Evolutionary conservation across 2,329 filamentous ascomycete species (phyloP), one percentile per base, ranked within the genome.

Genomic region (Elsinoe arachidis): DNA sequence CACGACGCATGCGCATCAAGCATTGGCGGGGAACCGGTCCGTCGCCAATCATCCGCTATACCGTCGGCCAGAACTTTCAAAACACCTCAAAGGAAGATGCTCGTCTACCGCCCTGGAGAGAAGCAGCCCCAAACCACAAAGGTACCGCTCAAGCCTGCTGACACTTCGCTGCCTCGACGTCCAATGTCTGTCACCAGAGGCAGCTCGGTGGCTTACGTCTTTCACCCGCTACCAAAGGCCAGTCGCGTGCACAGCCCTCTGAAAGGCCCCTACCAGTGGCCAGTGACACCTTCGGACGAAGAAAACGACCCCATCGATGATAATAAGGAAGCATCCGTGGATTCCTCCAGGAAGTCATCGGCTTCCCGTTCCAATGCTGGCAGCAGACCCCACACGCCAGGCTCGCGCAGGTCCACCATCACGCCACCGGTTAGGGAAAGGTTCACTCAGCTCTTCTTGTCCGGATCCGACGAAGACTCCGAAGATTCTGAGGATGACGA

Each of bases 111-210:
- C 1, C 1, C 41, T 3, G 30, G 19, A 7, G 15, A 47, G 4
- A 26, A 56, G 1, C 15, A 49, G 39, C 58, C 60, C 17, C 58
- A 61, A 21, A 61, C 60, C n/a, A 59, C 58, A n/a, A 59, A 59
- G 34, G 37, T 61, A 15, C 60, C 60, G 5, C 33, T 49, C 9
- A 61, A 59, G 11, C 21, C 58, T 2, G 52, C 57, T 6, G 46
- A 37, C 33, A 12, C 30, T 9, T 46, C 56, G 3, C 53, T 58
- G 5, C 52, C 58, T 41, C 56, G 56, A 23, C 52, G 60, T 4
- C 57, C 60, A 10, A 58, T 61, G 58, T 60, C 60, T 33, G 58
- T 60, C 4, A 43, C 58, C 2, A 52, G 60, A 49, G 60, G 47
- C 17, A 51, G 35, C 17, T 43, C 46, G 3, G 55, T 58, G 35